These are phyloP conservation scores for Dothistroma pini DNA, from an alignment of 2,329 filamentous ascomycete species.

Conservation along the genomic window DNA sequence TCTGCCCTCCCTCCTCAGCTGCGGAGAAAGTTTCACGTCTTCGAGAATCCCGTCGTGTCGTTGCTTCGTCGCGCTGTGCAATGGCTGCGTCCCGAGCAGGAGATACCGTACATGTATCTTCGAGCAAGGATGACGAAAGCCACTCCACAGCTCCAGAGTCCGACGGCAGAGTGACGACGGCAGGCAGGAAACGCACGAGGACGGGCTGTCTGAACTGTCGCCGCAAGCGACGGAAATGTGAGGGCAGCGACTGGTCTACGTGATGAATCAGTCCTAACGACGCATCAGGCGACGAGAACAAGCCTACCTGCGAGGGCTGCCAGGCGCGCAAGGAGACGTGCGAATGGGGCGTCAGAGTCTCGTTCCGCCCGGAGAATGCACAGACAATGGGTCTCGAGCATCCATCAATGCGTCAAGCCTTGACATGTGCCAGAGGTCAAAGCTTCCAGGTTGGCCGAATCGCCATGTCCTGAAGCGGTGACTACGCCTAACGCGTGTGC, in stretches of 20 bases:
- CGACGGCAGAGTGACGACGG: conserved; percentile 25
- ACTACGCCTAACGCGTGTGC: neutral
- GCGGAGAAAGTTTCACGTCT: conserved; percentile 1
- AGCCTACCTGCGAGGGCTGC: conserved; percentile 34
- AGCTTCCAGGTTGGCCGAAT: conserved; percentile 17
- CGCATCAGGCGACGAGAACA: conserved; percentile 29
- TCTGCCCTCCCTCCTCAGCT: too few relatives aligned
- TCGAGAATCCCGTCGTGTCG: neutral
- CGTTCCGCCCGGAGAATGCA: conserved; percentile 31
- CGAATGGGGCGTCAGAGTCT: conserved; percentile 32
- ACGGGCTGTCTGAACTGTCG: conserved; percentile 36
- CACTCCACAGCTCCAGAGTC: neutral
- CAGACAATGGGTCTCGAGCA: conserved; percentile 30
- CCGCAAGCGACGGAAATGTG: conserved; percentile 34
- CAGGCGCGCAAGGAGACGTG: conserved; percentile 29
- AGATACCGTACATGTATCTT: conserved; percentile 2
- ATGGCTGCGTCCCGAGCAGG: conserved; percentile 15
- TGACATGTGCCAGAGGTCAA: conserved; percentile 13
- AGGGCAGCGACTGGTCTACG: neutral
- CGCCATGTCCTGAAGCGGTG: too few relatives aligned
- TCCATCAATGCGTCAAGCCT: conserved; percentile 31
- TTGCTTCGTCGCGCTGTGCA: neutral
- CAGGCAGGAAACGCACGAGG: conserved; percentile 31
- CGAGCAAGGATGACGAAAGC: conserved; percentile 10
- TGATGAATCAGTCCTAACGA: neutral